These are phyloP conservation scores for Striga asiatica DNA, from an alignment of 257 asterid genomes.

Conservation along the genomic window DNA sequence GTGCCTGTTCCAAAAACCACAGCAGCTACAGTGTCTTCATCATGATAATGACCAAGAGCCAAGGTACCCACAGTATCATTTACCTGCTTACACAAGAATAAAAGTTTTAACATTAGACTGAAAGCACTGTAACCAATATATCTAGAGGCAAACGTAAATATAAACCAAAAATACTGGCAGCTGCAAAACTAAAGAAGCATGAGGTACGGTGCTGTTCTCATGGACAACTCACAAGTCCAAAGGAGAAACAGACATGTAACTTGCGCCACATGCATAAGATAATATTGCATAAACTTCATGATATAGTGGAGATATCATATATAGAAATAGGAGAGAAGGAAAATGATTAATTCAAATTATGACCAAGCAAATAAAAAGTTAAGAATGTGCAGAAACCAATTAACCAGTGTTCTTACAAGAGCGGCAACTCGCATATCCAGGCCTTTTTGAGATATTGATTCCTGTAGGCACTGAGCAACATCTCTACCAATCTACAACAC, in stretches of 20 bases:
- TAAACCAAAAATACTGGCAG: too few species aligned
- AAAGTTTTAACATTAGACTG: neutral
- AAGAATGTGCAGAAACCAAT: neutral
- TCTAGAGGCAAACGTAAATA: too few species aligned
- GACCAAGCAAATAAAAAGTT: too few species aligned
- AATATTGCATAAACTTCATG: too few species aligned
- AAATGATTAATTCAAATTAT: too few species aligned
- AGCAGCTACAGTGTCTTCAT: slow-evolving; percentile 80
- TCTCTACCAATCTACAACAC: slow-evolving; percentile 57
- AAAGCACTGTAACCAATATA: neutral
- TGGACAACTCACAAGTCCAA: too few species aligned
- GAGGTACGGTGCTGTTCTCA: too few species aligned
- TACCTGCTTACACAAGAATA: slow-evolving; percentile 33
- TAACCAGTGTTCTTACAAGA: slow-evolving; percentile 39
- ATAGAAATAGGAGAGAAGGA: too few species aligned
- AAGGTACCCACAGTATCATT: slow-evolving; percentile 84
- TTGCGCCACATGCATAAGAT: too few species aligned
- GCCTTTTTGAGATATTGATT: slow-evolving; percentile 52
- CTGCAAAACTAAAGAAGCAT: too few species aligned
- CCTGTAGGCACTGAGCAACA: slow-evolving; percentile 59
- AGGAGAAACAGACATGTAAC: too few species aligned
- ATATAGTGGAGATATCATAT: too few species aligned
- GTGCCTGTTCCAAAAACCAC: slow-evolving; percentile 85
- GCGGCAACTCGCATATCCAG: slow-evolving; percentile 65
- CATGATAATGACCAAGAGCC: slow-evolving; percentile 71